These are phyloP conservation scores for Mycena galopus DNA, from an alignment of 768 basidiomycete genomes.

Conservation along the genomic window DNA sequence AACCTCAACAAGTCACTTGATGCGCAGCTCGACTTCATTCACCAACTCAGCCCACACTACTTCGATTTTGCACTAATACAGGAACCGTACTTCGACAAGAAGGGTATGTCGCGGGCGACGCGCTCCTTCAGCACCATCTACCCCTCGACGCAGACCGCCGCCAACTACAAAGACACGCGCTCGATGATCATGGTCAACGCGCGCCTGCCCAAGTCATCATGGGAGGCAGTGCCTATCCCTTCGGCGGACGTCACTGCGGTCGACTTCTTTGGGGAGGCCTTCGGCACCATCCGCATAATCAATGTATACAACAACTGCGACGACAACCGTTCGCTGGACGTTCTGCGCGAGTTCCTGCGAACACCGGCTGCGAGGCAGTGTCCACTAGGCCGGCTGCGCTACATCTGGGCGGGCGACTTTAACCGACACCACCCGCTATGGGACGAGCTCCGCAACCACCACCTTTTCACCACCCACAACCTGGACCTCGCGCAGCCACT, in stretches of 20 bases:
- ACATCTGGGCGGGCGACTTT: too few relatives aligned
- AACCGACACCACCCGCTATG: constrained; percentile 40
- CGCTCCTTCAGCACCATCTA: constrained; percentile 41
- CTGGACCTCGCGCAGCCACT: constrained; percentile 41
- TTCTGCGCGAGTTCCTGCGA: not conserved
- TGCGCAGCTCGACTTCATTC: too few relatives aligned
- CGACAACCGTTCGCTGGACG: constrained; percentile 4
- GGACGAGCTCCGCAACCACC: constrained; percentile 37
- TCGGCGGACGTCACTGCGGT: constrained; percentile 40
- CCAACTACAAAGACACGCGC: not conserved
- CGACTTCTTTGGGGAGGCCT: constrained; percentile 36
- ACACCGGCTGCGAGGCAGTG: not conserved
- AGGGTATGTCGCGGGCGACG: too few relatives aligned
- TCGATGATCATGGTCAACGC: constrained; percentile 18
- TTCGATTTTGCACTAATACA: too few relatives aligned
- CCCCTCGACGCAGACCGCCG: constrained; percentile 39
- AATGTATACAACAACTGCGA: constrained; percentile 44
- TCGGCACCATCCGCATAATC: too few relatives aligned
- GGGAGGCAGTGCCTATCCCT: constrained; percentile 1
- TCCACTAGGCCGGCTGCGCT: constrained; percentile 50
- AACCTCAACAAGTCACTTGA: too few relatives aligned
- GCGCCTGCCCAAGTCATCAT: not conserved
- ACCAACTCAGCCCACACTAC: too few relatives aligned
- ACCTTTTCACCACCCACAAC: constrained; percentile 49
- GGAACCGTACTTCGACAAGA: too few relatives aligned